Evolutionary conservation across 257 asterid species (phyloP).

Genomic region (Fraxinus excelsior): DNA sequence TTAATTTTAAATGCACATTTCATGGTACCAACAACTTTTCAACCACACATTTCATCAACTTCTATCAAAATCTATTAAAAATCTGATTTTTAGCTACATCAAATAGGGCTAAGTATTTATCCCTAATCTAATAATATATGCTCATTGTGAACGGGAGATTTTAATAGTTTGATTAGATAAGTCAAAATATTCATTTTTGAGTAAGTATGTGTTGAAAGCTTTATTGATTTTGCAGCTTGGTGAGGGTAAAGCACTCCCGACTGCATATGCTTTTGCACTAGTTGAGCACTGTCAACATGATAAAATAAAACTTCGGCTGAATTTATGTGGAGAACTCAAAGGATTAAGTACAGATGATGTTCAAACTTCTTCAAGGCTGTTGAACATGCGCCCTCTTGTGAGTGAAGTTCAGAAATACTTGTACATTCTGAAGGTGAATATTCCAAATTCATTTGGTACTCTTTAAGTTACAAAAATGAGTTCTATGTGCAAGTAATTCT

Average conservation of each 20-base stretch:
- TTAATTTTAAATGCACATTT: too few species aligned
- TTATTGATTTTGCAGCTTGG: constrained; percentile 50
- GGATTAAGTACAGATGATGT: constrained; percentile 50
- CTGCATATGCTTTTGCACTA: constrained; percentile 84
- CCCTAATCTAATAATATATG: constrained; percentile 14
- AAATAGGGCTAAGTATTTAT: neutral
- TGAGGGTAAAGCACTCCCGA: constrained; percentile 62
- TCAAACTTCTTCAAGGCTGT: constrained; percentile 60
- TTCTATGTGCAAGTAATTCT: constrained; percentile 3
- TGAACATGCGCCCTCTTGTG: constrained; percentile 59
- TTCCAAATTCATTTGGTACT: constrained; percentile 8
- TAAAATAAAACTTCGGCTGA: constrained; percentile 65
- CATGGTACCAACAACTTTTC: too few species aligned
- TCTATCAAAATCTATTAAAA: too few species aligned
- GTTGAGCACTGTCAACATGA: constrained; percentile 88
- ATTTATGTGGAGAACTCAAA: constrained; percentile 70
- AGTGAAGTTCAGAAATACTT: constrained; percentile 41
- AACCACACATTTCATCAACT: too few species aligned
- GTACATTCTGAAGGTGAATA: constrained; percentile 61
- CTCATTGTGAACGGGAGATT: neutral
- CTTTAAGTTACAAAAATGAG: constrained; percentile 3
- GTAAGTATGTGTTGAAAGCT: neutral
- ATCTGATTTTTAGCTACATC: neutral
- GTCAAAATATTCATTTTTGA: neutral
- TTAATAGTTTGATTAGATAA: neutral